These are phyloP conservation scores for Yamadazyma spencermartinsiae DNA, from an alignment of 1,139 yeast genomes.

Conservation along the genomic window DNA sequence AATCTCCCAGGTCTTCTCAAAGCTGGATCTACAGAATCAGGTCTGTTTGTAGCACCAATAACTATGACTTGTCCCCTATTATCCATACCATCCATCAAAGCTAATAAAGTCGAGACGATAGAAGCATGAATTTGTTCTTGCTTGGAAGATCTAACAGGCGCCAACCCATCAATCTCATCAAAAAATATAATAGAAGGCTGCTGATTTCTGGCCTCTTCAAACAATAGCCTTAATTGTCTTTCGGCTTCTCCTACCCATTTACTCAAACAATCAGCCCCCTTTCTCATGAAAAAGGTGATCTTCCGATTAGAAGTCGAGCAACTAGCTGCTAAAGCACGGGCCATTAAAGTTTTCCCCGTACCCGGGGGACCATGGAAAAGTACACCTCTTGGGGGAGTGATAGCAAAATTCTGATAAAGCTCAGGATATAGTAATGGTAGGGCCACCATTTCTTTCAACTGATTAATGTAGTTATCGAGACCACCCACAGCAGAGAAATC, in stretches of 20 bases:
- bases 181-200: slow-evolving; percentile 95
- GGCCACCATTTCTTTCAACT: slow-evolving; percentile 95
- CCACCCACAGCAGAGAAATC: slow-evolving; percentile 94
- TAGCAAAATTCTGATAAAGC: slow-evolving; percentile 82
- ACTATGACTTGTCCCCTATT: slow-evolving; percentile 95
- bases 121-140: slow-evolving; percentile 99
- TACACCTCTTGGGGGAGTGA: slow-evolving; percentile 98
- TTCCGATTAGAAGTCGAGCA: slow-evolving; percentile 81
- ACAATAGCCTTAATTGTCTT: slow-evolving; percentile 81
- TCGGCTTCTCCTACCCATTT: slow-evolving; percentile 99
- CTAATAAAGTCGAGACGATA: slow-evolving; percentile 89
- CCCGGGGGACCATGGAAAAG: slow-evolving; percentile 99
- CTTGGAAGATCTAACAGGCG: slow-evolving; percentile 94
- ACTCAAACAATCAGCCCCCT: slow-evolving; percentile 96
- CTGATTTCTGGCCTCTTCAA: slow-evolving; percentile 94
- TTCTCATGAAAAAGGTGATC: slow-evolving; percentile 95
- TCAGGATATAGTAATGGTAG: slow-evolving; percentile 93
- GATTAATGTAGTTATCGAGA: slow-evolving; percentile 83
- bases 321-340: slow-evolving; percentile 94
- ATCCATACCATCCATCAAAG: slow-evolving; percentile 99
- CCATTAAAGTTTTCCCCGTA: slow-evolving; percentile 98
- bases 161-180: slow-evolving; percentile 97
- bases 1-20: slow-evolving; percentile 96
- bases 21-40: slow-evolving; percentile 97
- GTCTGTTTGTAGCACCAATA: slow-evolving; percentile 97